Conservation (phyloP, 148 eudicot species). For the Rhododendron mucronatum region DNA sequence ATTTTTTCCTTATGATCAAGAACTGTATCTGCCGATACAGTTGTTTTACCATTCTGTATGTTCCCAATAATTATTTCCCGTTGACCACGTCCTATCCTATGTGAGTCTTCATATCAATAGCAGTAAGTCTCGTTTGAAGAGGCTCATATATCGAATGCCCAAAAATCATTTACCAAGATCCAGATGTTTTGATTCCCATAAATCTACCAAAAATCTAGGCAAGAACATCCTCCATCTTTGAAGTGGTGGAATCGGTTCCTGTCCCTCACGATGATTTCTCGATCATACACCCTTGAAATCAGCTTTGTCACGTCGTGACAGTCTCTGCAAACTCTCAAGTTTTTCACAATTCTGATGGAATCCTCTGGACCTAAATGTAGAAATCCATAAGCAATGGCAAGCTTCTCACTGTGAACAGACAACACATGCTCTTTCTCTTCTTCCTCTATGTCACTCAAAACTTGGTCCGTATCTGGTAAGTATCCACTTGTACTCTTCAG, state of each 20-base stretch:
- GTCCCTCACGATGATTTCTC: conserved; percentile 21
- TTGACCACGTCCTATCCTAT: neutral
- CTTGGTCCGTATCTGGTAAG: conserved; percentile 19
- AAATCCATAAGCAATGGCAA: conserved; percentile 26
- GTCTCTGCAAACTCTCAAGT: conserved; percentile 24
- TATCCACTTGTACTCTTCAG: conserved; percentile 11
- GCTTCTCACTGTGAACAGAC: conserved; percentile 23
- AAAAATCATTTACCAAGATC: neutral
- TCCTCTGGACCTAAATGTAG: conserved; percentile 13
- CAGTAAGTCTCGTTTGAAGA: neutral
- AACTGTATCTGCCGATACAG: too few species aligned
- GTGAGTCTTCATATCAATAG: neutral
- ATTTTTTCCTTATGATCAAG: too few species aligned
- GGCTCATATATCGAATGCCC: neutral
- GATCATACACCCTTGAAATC: conserved; percentile 15
- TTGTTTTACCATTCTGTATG: too few species aligned
- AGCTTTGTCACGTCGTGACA: conserved; percentile 18
- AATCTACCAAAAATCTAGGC: conserved; percentile 22
- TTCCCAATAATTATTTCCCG: too few species aligned
- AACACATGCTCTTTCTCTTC: conserved; percentile 20
- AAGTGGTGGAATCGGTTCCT: conserved; percentile 24
- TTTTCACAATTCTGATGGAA: conserved; percentile 21
- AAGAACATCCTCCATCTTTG: conserved; percentile 20
- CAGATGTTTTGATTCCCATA: neutral
- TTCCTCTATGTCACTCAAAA: conserved; percentile 16